A percentile compares a stretch with the other conserved stretches of the same genome.
phyloP scores from a whole-genome alignment of 2,329 filamentous ascomycete species.

The Apiospora marii region DNA sequence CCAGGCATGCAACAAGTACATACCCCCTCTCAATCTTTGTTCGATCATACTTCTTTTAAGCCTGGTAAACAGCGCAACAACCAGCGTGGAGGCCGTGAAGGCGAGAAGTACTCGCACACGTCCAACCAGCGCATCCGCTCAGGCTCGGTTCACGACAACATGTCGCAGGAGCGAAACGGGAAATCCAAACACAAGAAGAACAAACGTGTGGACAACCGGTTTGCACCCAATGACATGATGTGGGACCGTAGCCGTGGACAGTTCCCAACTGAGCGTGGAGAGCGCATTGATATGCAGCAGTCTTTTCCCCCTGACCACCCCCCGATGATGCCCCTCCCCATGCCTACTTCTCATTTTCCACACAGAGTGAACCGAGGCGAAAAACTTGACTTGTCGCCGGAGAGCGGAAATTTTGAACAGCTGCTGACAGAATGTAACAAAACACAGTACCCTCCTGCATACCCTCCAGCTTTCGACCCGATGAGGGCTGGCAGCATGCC shows the following conservation, averaged over 20 bases:
- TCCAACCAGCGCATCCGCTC: constrained; percentile 39
- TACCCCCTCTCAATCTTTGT: constrained; percentile 50
- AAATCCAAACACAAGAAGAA: constrained; percentile 50
- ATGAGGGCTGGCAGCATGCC: constrained; percentile 49
- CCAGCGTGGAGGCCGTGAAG: constrained; percentile 50
- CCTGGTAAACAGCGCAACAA: constrained; percentile 51
- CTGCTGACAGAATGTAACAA: constrained; percentile 69
- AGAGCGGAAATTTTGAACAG: constrained; percentile 74
- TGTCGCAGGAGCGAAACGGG: constrained; percentile 44
- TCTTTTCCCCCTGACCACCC: neutral
- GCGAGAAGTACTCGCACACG: constrained; percentile 54
- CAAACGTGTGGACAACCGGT: constrained; percentile 53
- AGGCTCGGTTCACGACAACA: constrained; percentile 47
- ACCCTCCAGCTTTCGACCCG: constrained; percentile 57
- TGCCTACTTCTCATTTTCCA: neutral
- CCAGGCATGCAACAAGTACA: constrained; percentile 69
- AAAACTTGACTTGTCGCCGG: constrained; percentile 68
- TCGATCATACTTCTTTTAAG: constrained; percentile 49
- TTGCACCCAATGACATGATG: constrained; percentile 36
- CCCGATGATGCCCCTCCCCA: constrained; percentile 9
- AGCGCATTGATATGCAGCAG: constrained; percentile 22
- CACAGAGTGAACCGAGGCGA: neutral
- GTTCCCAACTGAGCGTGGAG: constrained; percentile 28
- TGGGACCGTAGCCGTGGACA: constrained; percentile 22
- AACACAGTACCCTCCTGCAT: constrained; percentile 63